A percentile compares a stretch with the other conserved stretches of the same genome.
Evolutionary conservation across 1,139 yeast genomes (phyloP).

Genomic region (Insectozyma bohioensis): DNA sequence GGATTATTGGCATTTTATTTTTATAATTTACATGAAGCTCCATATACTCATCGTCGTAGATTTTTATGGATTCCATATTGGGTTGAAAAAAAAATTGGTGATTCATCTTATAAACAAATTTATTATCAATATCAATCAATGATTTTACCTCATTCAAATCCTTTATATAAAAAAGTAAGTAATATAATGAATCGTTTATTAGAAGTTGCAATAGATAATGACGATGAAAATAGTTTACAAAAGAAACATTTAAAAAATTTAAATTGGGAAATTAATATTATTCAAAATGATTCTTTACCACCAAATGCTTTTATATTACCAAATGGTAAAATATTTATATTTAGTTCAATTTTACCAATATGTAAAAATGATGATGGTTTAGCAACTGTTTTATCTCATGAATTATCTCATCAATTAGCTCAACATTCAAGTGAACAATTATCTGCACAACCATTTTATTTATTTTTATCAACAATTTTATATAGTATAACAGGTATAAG

Average conservation of each 20-base stretch:
- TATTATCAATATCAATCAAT: slow-evolving; percentile 45
- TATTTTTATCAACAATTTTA: slow-evolving; percentile 49
- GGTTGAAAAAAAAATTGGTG: slow-evolving; percentile 69
- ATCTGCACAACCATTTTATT: slow-evolving; percentile 61
- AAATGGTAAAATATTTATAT: slow-evolving; percentile 92
- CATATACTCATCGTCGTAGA: slow-evolving; percentile 72
- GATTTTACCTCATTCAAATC: slow-evolving; percentile 54
- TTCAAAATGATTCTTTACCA: slow-evolving; percentile 60
- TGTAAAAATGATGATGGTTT: slow-evolving; percentile 84
- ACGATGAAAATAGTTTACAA: slow-evolving; percentile 27
- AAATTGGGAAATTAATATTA: slow-evolving; percentile 82
- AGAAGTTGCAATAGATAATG: slow-evolving; percentile 45
- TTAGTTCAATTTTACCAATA: slow-evolving; percentile 74
- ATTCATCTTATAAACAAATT: slow-evolving; percentile 62
- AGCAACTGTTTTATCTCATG: slow-evolving; percentile 93
- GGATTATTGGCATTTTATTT: slow-evolving; percentile 48
- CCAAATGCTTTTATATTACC: slow-evolving; percentile 97
- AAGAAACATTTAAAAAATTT: slow-evolving; percentile 35
- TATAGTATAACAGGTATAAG: slow-evolving; percentile 33
- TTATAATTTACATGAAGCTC: slow-evolving; percentile 75
- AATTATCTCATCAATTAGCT: slow-evolving; percentile 90
- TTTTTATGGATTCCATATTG: slow-evolving; percentile 72
- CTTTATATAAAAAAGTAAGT: slow-evolving; percentile 54
- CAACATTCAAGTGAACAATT: slow-evolving; percentile 86
- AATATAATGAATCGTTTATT: slow-evolving; percentile 64